A percentile compares a stretch with the other conserved stretches of the same genome.
These are phyloP conservation scores for Bipolaris bicolor DNA, from an alignment of 2,329 filamentous ascomycete genomes.

Conservation along the genomic window DNA sequence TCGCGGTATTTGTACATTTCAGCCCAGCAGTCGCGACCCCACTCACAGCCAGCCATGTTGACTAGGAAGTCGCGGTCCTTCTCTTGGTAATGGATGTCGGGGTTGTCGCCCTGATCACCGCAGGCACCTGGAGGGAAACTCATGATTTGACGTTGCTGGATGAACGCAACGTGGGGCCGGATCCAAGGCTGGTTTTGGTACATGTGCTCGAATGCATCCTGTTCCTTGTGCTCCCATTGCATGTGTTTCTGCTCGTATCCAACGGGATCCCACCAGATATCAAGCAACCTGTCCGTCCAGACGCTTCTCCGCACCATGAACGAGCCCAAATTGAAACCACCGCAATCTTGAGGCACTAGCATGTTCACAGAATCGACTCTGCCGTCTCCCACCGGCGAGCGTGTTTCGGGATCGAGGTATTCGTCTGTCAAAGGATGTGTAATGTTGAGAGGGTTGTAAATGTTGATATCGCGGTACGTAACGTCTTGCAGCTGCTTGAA, in stretches of 20 bases:
- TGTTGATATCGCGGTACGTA: slow-evolving; percentile 94
- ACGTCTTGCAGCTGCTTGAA: slow-evolving; percentile 78
- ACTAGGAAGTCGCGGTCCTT: slow-evolving; percentile 89
- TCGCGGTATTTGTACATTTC: slow-evolving; percentile 97
- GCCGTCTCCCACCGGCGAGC: slow-evolving; percentile 77
- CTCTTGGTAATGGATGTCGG: slow-evolving; percentile 82
- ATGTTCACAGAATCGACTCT: slow-evolving; percentile 81
- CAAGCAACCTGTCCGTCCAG: slow-evolving; percentile 90
- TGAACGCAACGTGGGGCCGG: slow-evolving; percentile 83
- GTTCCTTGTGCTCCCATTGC: slow-evolving; percentile 99
- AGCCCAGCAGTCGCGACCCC: slow-evolving; percentile 95
- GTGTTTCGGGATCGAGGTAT: slow-evolving; percentile 77
- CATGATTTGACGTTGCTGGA: slow-evolving; percentile 91
- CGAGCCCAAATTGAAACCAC: slow-evolving; percentile 93
- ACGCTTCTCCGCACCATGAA: slow-evolving; percentile 87
- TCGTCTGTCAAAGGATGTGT: slow-evolving; percentile 75
- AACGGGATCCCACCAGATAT: slow-evolving; percentile 98
- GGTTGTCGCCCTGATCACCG: slow-evolving; percentile 75
- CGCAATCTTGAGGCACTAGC: slow-evolving; percentile 89
- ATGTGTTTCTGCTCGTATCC: slow-evolving; percentile 98
- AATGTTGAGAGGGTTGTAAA: slow-evolving; percentile 94
- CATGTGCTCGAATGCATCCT: slow-evolving; percentile 91
- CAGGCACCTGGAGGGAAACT: slow-evolving; percentile 92
- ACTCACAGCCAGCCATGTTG: slow-evolving; percentile 98
- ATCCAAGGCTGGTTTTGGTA: slow-evolving; percentile 94